Evolutionary conservation across 169 alveolate genomes (phyloP).

Genomic region (Blepharisma undulans): DNA sequence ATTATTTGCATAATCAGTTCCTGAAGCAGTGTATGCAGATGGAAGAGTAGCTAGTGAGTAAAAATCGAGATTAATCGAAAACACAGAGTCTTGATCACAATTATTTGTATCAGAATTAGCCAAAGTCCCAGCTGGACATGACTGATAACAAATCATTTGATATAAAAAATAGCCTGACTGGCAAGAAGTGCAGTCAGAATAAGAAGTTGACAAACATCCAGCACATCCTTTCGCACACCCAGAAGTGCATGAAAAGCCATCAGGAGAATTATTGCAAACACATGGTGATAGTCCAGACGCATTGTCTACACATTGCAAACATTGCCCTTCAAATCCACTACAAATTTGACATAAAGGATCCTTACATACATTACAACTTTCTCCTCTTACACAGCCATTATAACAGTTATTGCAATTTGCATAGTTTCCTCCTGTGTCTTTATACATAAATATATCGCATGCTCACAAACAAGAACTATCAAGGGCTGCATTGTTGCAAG

Average conservation of each 20-base stretch:
- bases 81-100: neutral
- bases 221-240: neutral
- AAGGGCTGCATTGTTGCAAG: neutral
- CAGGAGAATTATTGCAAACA: neutral
- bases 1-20: neutral
- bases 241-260: neutral
- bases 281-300: neutral
- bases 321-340: neutral
- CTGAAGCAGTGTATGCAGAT: neutral
- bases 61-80: neutral
- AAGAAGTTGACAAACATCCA: neutral
- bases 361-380: conserved; percentile 3
- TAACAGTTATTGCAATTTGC: neutral
- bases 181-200: neutral
- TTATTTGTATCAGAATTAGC: neutral
- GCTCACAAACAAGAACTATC: neutral
- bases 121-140: conserved; percentile 18
- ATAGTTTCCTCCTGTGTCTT: neutral
- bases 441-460: neutral
- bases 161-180: neutral
- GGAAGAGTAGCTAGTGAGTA: neutral
- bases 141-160: neutral
- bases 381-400: conserved; percentile 13
- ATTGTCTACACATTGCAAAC: neutral
- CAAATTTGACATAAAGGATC: neutral